Evolutionary conservation across 2,329 filamentous ascomycete species (phyloP), one percentile per base, ranked within the genome.

Genomic region (Trichoderma guizhouense): DNA sequence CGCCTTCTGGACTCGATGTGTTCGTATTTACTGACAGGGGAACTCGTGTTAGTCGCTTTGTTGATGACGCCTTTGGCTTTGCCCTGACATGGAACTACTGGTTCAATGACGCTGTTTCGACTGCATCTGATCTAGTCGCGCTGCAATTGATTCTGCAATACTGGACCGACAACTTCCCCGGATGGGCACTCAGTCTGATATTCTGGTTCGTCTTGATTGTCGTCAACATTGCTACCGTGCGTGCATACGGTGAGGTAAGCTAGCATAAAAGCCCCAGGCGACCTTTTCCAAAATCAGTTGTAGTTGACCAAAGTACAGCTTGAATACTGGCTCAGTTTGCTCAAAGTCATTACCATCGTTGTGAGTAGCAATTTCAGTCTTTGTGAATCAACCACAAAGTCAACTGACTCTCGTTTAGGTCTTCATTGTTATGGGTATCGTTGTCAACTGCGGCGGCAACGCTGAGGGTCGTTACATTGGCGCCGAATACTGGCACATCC

Each of bases 351-450:
- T 24, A 53, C 47, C 47, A 53, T 53, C 11, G 47, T 53, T 14
- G 47, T 53, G 11, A 53, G 47, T 53, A 24, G 53, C 57, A 89
- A 80, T 80, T 88, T n/a, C 39, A 15, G 86, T 88, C 74, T 88
- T 72, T 88, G 86, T 7, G 9, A 14, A 24, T n/a, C 43, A 21
- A 9, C 5, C 6, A 2, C 26, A 18, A 53, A n/a, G 11, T 28
- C 21, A 21, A 21, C 62, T 58, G 1, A 61, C 53, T n/a, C 8
- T 5, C 8, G 5, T 32, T 7, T 11, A 80, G 78, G 78, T 89
- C 65, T 91, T 91, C 77, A 90, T 91, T 72, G 84, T 92, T 34
- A 82, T 91, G 58, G 87, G 89, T 2, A 89, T 91, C 61, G 88
- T 79, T 21, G 81, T 82, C 68, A 82, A 82, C 60, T 82, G 83